Percentiles rank a stretch among this genome's conserved stretches.
Evolutionary conservation across 129 eudicot species (phyloP).

Genomic region (Lonicera japonica): DNA sequence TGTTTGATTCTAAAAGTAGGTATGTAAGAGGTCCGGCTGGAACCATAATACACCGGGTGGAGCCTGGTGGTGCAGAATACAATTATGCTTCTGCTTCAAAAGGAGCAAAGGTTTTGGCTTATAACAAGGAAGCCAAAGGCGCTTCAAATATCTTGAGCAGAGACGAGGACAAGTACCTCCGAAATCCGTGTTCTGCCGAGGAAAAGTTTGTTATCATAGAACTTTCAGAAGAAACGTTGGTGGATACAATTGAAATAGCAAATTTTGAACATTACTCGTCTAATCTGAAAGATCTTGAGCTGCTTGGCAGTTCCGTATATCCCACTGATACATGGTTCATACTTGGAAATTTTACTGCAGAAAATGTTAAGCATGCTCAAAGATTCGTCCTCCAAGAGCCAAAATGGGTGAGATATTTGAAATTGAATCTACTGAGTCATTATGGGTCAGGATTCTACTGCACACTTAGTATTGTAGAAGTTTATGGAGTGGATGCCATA

Average conservation of each 20-base stretch:
- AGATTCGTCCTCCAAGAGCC: conserved; percentile 76
- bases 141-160: conserved; percentile 72
- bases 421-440: conserved; percentile 66
- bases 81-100: conserved; percentile 89
- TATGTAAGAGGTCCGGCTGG: conserved; percentile 47
- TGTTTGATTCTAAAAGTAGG: conserved; percentile 48
- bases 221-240: conserved; percentile 95
- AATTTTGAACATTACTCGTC: conserved; percentile 97
- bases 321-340: conserved; percentile 90
- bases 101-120: conserved; percentile 84
- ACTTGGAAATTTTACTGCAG: conserved; percentile 90
- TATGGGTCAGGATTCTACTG: conserved; percentile 96
- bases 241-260: conserved; percentile 76
- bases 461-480: conserved; percentile 79
- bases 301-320: conserved; percentile 65
- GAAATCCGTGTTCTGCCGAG: conserved; percentile 93
- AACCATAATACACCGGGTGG: conserved; percentile 65
- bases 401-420: conserved; percentile 85
- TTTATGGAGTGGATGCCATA: conserved; percentile 95
- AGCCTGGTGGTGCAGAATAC: conserved; percentile 92
- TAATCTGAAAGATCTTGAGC: conserved; percentile 80
- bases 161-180: conserved; percentile 90
- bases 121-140: conserved; percentile 92
- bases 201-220: conserved; percentile 81
- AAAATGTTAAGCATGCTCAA: conserved; percentile 79